Conservation (phyloP, 345 rosid genomes). For the Corymbia maculata region DNA sequence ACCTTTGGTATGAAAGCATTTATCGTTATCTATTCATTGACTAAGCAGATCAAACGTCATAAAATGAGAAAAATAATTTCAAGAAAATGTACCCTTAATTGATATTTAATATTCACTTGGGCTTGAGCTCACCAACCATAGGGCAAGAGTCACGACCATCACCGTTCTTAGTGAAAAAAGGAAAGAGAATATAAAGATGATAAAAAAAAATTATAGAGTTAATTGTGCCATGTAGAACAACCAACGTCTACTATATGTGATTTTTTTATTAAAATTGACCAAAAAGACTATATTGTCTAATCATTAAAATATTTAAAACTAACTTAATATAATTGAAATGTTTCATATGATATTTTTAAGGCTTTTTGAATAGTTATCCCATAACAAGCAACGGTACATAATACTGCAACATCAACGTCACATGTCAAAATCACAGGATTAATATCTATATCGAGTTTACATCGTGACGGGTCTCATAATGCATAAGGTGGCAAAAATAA, state of each 20-base stretch:
- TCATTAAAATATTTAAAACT: not conserved
- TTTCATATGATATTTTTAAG: not conserved
- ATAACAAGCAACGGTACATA: not conserved
- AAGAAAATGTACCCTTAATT: too few species aligned
- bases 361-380: not conserved
- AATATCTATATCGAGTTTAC: not conserved
- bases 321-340: not conserved
- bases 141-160: too few species aligned
- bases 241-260: accelerated
- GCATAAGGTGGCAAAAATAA: not conserved
- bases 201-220: too few species aligned
- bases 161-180: too few species aligned
- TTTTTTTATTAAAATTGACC: not conserved
- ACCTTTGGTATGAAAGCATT: too few species aligned
- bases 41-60: too few species aligned
- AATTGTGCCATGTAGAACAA: too few species aligned
- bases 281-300: not conserved
- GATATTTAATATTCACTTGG: not conserved
- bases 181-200: too few species aligned
- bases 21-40: too few species aligned
- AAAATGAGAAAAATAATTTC: too few species aligned
- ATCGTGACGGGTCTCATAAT: not conserved
- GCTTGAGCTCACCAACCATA: too few species aligned
- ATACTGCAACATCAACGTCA: not conserved
- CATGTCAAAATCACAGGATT: not conserved